Percentiles rank a stretch among this genome's conserved stretches.
These are phyloP conservation scores for Fragaria iinumae DNA, from an alignment of 306 rosid species.

Conservation along the genomic window DNA sequence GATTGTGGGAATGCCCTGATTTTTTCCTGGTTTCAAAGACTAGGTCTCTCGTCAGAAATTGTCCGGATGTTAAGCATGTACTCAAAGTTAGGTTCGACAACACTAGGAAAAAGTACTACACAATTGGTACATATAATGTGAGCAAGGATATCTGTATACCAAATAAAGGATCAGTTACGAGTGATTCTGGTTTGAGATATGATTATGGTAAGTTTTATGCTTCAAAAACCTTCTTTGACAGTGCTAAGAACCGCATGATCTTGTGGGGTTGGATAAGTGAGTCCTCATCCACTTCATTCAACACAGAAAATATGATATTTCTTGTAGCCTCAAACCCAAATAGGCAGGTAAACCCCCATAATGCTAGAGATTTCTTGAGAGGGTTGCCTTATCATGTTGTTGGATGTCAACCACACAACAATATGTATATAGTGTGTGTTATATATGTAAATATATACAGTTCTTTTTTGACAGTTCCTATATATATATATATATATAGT, in stretches of 20 bases:
- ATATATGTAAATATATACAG: too few species aligned
- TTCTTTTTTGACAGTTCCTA: too few species aligned
- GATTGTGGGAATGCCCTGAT: conserved; percentile 98
- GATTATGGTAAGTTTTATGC: conserved; percentile 85
- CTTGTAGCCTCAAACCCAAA: too few species aligned
- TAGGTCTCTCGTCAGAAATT: conserved; percentile 27
- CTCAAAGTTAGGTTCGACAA: conserved; percentile 68
- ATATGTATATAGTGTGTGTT: too few species aligned
- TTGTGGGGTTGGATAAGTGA: conserved; percentile 85
- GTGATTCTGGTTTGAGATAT: conserved; percentile 45
- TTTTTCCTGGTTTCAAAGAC: conserved; percentile 54
- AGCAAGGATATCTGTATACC: conserved; percentile 54
- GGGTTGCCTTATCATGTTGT: too few species aligned
- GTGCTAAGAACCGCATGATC: conserved; percentile 52
- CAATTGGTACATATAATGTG: conserved; percentile 53
- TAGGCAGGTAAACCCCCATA: too few species aligned
- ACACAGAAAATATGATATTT: too few species aligned
- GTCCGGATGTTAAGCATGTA: conserved; percentile 54
- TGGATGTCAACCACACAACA: too few species aligned
- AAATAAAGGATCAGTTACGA: conserved; percentile 40
- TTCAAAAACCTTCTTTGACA: conserved; percentile 71
- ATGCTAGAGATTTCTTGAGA: too few species aligned
- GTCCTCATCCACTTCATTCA: conserved; percentile 36
- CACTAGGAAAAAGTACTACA: conserved; percentile 54
- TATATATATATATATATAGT: too few species aligned